Evolutionary conservation across 2,329 filamentous ascomycete genomes (phyloP), one percentile per base, ranked within the genome.

Genomic region (Dryadomyces quercus-mongolicae): DNA sequence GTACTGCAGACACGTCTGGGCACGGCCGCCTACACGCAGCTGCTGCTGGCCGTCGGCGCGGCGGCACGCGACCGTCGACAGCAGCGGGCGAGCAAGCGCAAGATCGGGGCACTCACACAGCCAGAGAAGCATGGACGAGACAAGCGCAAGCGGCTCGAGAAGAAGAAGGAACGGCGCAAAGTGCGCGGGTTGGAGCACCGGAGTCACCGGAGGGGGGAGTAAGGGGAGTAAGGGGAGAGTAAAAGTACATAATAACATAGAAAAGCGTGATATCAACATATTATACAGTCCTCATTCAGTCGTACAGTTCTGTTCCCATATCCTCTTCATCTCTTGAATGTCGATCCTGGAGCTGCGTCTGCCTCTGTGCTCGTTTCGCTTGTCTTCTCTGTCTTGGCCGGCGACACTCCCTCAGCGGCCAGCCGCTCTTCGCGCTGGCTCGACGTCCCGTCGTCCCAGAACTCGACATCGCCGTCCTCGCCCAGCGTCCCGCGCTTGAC

Each of bases 391-490:
- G 46, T 34, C 43, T 54, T 43, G 31, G 59, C 58, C 40, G 45
- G 21, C 42, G 56, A 36, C 22, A 61, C 58, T 12, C 52, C 58
- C 18, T 60, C 57, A 31, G 59, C 60, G 22, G 59, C 59, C 38
- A 57, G 53, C 46, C 62, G 57, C 51, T 61, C 51, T 45, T 58
- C 58, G 51, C 65, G 57, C 50, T 53, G 52, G 38, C 65, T 72
- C n/a, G 69, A 66, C 2, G 71, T 70, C 16, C 83, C 81, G 60
- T 95, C 88, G 34, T 87, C 85, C 85, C 90, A 95, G 61, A 96
- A 93, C 67, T 97, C 92, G 49, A 96, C 72, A 65, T 95, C 87
- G n/a, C 88, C 89, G 60, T 91, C 84, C 60, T 82, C 80, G 52
- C 85, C 81, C 36, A 91, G 65, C 31, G 78, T 80, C 18, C 88